These are phyloP conservation scores for Erodium trifolium DNA, from an alignment of 441 rosid species.

Conservation along the genomic window DNA sequence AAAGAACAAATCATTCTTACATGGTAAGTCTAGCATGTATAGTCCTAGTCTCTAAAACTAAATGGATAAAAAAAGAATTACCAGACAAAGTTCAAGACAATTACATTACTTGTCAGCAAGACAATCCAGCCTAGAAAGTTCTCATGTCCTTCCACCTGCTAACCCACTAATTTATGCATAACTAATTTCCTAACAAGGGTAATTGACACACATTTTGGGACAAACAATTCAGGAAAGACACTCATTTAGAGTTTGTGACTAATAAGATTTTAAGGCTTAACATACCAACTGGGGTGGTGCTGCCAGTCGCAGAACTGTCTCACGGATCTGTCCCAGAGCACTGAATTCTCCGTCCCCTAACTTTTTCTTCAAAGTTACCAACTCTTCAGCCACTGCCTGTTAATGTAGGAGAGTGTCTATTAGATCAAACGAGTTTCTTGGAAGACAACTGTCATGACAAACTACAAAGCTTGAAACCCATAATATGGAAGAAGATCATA, in stretches of 20 bases:
- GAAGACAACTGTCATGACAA: not conserved
- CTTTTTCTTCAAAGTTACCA: slow-evolving; percentile 52
- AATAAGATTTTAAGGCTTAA: not conserved
- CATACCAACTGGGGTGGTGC: slow-evolving; percentile 73
- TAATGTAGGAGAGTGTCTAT: slow-evolving; percentile 10
- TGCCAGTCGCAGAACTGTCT: slow-evolving; percentile 53
- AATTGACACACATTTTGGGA: not conserved
- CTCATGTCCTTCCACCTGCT: too few relatives aligned
- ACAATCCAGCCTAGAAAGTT: too few relatives aligned
- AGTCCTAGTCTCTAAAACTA: slow-evolving; percentile 9
- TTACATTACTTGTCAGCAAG: not conserved
- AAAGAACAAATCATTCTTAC: not conserved
- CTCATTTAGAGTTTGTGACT: not conserved
- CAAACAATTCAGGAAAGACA: not conserved
- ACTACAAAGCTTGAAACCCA: not conserved
- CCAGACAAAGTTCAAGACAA: not conserved
- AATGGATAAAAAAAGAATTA: not conserved
- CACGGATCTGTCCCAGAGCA: slow-evolving; percentile 61
- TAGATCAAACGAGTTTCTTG: slow-evolving; percentile 7
- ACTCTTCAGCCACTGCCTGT: slow-evolving; percentile 57
- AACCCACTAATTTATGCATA: too few relatives aligned
- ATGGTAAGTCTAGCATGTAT: slow-evolving; percentile 1
- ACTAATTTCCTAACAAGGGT: too few relatives aligned
- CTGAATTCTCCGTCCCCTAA: slow-evolving; percentile 49
- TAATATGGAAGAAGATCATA: not conserved